Evolutionary conservation across 768 basidiomycete genomes (phyloP).

Genomic region (Psilocybe subaeruginosa): DNA sequence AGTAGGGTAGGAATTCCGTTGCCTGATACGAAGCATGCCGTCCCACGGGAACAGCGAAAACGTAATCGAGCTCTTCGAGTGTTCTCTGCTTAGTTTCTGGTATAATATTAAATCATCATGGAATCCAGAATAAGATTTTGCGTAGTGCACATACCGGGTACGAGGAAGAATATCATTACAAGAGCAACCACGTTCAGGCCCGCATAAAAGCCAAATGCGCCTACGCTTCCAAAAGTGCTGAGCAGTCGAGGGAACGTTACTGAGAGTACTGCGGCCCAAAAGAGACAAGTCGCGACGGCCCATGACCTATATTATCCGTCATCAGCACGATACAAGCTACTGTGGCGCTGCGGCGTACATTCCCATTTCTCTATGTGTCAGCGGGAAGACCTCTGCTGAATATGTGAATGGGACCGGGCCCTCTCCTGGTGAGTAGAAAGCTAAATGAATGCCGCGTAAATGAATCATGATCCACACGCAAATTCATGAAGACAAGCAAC

Average conservation of each 20-base stretch:
- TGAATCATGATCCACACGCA: too few species aligned
- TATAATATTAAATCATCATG: slow-evolving; percentile 5
- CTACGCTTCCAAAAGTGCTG: slow-evolving; percentile 41
- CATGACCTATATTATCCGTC: slow-evolving; percentile 42
- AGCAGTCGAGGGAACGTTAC: slow-evolving; percentile 64
- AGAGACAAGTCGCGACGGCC: slow-evolving; percentile 54
- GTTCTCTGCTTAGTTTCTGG: slow-evolving; percentile 56
- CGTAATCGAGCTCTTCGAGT: slow-evolving; percentile 52
- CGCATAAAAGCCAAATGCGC: slow-evolving; percentile 63
- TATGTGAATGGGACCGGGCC: slow-evolving; percentile 92
- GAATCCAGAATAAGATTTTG: not conserved
- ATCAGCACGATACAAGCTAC: slow-evolving; percentile 24
- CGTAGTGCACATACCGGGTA: slow-evolving; percentile 44
- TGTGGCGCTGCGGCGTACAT: slow-evolving; percentile 31
- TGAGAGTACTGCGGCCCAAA: slow-evolving; percentile 58
- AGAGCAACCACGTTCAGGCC: slow-evolving; percentile 53
- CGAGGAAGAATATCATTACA: slow-evolving; percentile 56
- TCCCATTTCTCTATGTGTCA: slow-evolving; percentile 75
- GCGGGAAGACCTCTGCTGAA: slow-evolving; percentile 90
- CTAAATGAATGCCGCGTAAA: slow-evolving; percentile 14
- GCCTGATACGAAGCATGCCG: slow-evolving; percentile 48
- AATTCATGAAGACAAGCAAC: slow-evolving; percentile 1
- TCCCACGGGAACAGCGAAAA: slow-evolving; percentile 53
- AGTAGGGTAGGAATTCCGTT: slow-evolving; percentile 50
- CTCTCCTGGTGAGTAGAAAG: slow-evolving; percentile 83